A percentile compares a stretch with the other conserved stretches of the same genome.
Conservation (phyloP, 2,329 filamentous ascomycete genomes). For the Fusarium beomiforme region DNA sequence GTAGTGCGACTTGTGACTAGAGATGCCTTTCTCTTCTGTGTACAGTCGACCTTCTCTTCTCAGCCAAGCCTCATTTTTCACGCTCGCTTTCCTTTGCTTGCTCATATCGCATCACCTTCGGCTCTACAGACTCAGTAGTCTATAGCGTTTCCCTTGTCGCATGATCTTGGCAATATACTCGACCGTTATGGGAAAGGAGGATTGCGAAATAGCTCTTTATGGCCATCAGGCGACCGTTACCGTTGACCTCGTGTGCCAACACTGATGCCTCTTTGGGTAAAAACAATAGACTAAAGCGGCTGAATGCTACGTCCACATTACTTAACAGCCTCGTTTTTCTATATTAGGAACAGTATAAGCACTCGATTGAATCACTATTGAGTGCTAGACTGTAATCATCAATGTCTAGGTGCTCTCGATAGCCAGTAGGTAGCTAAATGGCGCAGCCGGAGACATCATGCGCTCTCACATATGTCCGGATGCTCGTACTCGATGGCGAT, state of each 20-base stretch:
- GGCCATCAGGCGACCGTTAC: background rate
- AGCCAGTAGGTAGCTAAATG: background rate
- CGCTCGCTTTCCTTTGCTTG: background rate
- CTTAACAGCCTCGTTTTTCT: background rate
- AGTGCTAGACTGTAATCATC: background rate
- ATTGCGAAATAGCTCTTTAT: background rate
- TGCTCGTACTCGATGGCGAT: background rate
- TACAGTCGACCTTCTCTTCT: background rate
- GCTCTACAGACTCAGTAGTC: background rate
- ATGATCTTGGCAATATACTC: background rate
- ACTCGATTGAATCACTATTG: background rate
- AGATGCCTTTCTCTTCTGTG: background rate
- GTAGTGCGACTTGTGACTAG: background rate
- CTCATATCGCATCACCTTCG: background rate
- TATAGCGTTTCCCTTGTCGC: background rate
- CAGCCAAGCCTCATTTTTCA: background rate
- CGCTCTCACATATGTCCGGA: background rate
- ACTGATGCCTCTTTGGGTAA: background rate
- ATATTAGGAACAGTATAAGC: background rate
- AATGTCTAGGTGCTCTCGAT: background rate
- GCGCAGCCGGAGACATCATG: background rate
- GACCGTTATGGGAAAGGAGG: background rate
- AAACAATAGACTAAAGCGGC: background rate
- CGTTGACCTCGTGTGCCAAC: background rate
- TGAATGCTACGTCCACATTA: background rate